Evolutionary conservation across 140 eudicot species (phyloP).

Genomic region (Anethum foeniculum): DNA sequence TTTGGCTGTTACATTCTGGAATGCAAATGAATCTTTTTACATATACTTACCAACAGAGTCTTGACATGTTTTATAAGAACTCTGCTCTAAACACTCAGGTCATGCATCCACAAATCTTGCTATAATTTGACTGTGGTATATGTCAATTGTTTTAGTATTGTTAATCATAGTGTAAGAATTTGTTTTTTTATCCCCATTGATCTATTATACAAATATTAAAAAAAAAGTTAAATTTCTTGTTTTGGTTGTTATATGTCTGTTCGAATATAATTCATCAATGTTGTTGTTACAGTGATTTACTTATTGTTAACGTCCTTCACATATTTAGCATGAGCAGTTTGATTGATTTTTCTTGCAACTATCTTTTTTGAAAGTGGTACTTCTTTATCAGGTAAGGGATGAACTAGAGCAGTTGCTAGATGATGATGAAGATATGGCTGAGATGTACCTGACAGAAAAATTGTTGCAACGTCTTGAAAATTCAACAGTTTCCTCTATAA

Average conservation of each 20-base stretch:
- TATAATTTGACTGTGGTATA: background rate
- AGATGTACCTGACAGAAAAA: conserved; percentile 88
- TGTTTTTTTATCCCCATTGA: background rate
- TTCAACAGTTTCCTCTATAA: conserved; percentile 40
- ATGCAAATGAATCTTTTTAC: background rate
- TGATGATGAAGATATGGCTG: conserved; percentile 96
- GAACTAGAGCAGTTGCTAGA: conserved; percentile 89
- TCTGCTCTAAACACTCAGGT: background rate
- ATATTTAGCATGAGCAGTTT: background rate
- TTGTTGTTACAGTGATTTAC: background rate
- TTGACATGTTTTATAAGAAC: background rate
- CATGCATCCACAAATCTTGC: background rate
- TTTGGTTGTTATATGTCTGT: background rate
- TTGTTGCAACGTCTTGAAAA: conserved; percentile 52
- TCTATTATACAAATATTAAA: background rate
- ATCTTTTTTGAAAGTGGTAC: background rate
- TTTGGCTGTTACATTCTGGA: background rate
- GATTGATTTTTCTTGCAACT: background rate
- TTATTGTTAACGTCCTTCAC: background rate
- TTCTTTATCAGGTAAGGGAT: conserved; percentile 65
- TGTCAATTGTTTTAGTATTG: background rate
- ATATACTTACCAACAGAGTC: background rate
- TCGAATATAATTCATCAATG: background rate
- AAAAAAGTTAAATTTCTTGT: background rate
- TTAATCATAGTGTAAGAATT: background rate